A percentile compares a stretch with the other conserved stretches of the same genome.
These are phyloP conservation scores for Hypoxylon sp. DNA, from an alignment of 2,329 filamentous ascomycete genomes.

Conservation along the genomic window DNA sequence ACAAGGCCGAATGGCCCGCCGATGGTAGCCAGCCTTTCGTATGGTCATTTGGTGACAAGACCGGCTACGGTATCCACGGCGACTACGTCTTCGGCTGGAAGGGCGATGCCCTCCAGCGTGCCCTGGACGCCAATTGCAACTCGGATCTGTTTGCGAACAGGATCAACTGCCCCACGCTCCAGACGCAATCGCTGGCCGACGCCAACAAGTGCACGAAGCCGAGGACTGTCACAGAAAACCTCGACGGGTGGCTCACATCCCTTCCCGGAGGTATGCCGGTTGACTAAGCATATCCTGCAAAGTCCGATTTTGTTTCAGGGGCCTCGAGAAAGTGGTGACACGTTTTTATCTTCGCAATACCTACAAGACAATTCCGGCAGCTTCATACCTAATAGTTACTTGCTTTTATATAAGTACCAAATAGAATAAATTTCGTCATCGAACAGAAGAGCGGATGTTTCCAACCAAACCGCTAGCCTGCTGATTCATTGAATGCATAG, in stretches of 20 bases:
- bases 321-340: not conserved
- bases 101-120: slow-evolving; percentile 58
- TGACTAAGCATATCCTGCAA: slow-evolving; percentile 3
- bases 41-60: slow-evolving; percentile 54
- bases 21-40: slow-evolving; percentile 56
- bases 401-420: slow-evolving; percentile 4
- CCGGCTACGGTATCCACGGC: slow-evolving; percentile 58
- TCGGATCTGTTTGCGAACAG: slow-evolving; percentile 51
- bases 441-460: too few species aligned
- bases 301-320: not conserved
- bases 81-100: slow-evolving; percentile 62
- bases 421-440: slow-evolving; percentile 12
- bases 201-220: slow-evolving; percentile 55
- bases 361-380: not conserved
- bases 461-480: too few species aligned
- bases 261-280: slow-evolving; percentile 52
- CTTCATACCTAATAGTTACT: slow-evolving; percentile 14
- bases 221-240: slow-evolving; percentile 52
- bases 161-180: slow-evolving; percentile 52
- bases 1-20: slow-evolving; percentile 55
- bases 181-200: slow-evolving; percentile 50
- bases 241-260: slow-evolving; percentile 54
- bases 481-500: too few species aligned
- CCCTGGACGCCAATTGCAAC: slow-evolving; percentile 56
- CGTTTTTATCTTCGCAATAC: slow-evolving; percentile 3